phyloP scores from a whole-genome alignment of 352 stramenopile genomes.

The Globisporangium cystogenes region DNA sequence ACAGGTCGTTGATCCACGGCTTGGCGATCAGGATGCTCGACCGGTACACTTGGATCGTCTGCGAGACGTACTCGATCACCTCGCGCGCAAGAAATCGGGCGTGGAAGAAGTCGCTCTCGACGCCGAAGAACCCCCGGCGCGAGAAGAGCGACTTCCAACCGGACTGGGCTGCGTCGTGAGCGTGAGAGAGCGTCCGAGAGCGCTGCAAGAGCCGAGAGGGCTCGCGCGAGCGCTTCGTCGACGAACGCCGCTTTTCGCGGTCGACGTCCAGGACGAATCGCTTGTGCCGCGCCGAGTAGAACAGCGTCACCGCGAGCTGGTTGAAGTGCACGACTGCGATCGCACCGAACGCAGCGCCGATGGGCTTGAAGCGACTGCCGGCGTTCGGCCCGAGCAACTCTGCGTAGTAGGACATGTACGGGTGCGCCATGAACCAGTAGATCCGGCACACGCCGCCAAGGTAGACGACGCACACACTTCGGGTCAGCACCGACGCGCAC shows the following conservation, averaged over 20 bases:
- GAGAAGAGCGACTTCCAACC: conserved; percentile 14
- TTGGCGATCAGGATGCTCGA: conserved; percentile 35
- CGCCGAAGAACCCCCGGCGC: conserved; percentile 21
- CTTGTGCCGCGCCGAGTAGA: background rate
- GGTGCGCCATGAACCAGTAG: conserved; percentile 26
- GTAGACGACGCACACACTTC: conserved; percentile 13
- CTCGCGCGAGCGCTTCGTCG: too few relatives aligned
- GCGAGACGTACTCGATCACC: conserved; percentile 33
- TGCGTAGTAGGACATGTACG: conserved; percentile 37
- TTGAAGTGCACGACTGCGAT: conserved; percentile 15
- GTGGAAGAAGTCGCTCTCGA: conserved; percentile 28
- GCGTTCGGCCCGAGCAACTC: conserved; percentile 18
- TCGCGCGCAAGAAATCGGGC: conserved; percentile 25
- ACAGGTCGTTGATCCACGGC: conserved; percentile 43
- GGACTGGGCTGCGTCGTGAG: background rate
- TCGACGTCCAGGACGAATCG: conserved; percentile 2
- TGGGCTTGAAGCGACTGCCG: conserved; percentile 14
- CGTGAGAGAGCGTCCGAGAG: too few relatives aligned
- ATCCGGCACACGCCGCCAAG: conserved; percentile 15
- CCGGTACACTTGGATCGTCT: conserved; percentile 33
- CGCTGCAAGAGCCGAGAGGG: too few relatives aligned
- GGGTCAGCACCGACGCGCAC: too few relatives aligned
- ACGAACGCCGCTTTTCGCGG: too few relatives aligned
- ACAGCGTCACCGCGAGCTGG: conserved; percentile 9
- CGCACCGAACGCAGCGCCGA: conserved; percentile 17